Evolutionary conservation across 192 early-diverging fungal genomes (phyloP), one percentile per base, ranked within the genome.

Genomic region (Geranomyces variabilis): DNA sequence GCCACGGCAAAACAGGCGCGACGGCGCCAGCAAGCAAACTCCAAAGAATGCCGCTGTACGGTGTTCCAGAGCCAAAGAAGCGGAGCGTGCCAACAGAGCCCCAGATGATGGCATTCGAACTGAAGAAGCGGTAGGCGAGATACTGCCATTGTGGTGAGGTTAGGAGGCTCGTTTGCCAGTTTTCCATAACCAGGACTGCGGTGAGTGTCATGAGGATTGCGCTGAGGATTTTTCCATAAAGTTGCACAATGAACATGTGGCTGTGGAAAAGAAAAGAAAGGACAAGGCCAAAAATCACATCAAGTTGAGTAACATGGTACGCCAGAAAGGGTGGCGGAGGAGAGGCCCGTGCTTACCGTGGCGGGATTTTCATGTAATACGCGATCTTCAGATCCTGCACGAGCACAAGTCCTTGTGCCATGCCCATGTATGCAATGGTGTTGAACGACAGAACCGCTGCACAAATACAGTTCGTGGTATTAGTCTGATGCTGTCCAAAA

Each of bases 401-500:
- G 30, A 96, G 88, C 26, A 82, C 82, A 33, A 96, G 73, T 44
- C 88, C 89, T 80, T 98, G 94, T n/a, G 81, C 75, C 80, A 93
- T 83, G 5, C 88, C 84, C 65, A 90, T 94, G 75, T 88, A 89
- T 51, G 91, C 92, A 63, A 92, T 87, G 14, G 91, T 90, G 79
- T 96, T 96, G 86, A 94, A 96, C 2, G 90, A 87, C 43, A 93
- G 88, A 58, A 93, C 92, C 69, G 88, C 89, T 47, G 46, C 46
- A 47, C 19, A 47, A 19, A 47, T n/a, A 47, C 19, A 19, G 19
- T 47, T 10, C 10, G 46, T 47, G 46, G 10, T 47, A 19, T 13
- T 47, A 47, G 46, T 47, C 19, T n/a, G n/a, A n/a, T n/a, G n/a
- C n/a, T n/a, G n/a, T n/a, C n/a, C n/a, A n/a, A n/a, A n/a, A n/a